Evolutionary conservation across 441 rosid species (phyloP), one percentile per base, ranked within the genome.

Genomic region (Populus hybrid): DNA sequence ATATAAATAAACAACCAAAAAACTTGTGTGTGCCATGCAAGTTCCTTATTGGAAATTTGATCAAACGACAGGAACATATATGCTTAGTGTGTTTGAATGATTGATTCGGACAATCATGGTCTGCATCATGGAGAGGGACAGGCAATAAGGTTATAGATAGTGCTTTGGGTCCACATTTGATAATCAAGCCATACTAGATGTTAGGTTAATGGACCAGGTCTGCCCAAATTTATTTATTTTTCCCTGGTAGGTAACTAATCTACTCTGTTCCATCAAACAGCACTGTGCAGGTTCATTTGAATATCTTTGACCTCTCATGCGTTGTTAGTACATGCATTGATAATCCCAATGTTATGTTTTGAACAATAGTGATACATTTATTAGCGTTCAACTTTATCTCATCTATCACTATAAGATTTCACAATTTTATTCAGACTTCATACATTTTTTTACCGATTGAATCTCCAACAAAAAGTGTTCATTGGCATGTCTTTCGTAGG

Each of bases 51-150:
- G 78, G 69, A 36, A 67, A 46, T 63, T 35, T 69, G 69, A 74
- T 72, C 72, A 65, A 38, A 59, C 42, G 54, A 57, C 59, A 67
- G 73, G 35, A 61, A 57, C 20, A 38, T 28, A 11, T 10, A 66
- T 36, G 6, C 64, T 72, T 28, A 23, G 42, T 28, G 34, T 34
- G 30, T 78, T 21, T 70, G 67, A 73, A 78, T 84, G 79, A 84
- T 76, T 84, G 78, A 78, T 73, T 50, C 73, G 76, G 66, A 67
- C 79, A 59, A 73, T 63, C 59, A 36, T n/a, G 73, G 35, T 38
- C 20, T 67, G 32, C 69, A 75, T 64, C 54, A 59, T 71, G 72
- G 54, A 30, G 46, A 57, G 67, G 57, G 72, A 78, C 74, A n/a
- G 18, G 24, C 23, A 14, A 40, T 24, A 35, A 5, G n/a, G 72